Conservation (phyloP, 331 rosid species). For the Prunus yedoensis region DNA sequence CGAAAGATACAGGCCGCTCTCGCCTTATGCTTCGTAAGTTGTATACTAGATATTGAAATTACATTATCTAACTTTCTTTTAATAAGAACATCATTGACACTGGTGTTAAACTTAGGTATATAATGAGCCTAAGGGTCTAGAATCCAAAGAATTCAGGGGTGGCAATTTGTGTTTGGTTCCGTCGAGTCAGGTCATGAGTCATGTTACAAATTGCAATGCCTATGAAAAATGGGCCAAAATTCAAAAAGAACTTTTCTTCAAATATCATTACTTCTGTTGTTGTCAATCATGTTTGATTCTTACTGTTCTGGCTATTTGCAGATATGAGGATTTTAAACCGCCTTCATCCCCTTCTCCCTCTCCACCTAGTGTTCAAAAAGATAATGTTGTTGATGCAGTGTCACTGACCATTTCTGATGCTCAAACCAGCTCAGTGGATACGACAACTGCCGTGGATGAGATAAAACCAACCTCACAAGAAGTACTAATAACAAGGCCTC, state of each 20-base stretch:
- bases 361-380: slow-evolving; percentile 33
- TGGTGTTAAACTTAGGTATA: not conserved
- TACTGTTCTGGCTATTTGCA: slow-evolving; percentile 17
- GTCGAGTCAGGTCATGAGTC: no score
- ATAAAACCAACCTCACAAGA: slow-evolving; percentile 30
- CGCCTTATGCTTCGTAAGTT: slow-evolving; percentile 16
- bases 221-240: no score
- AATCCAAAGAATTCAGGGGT: not conserved
- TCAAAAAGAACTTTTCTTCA: no score
- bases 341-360: slow-evolving; percentile 46
- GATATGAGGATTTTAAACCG: slow-evolving; percentile 51
- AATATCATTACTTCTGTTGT: no score
- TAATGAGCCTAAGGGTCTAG: no score
- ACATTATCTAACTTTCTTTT: not conserved
- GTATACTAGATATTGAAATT: not conserved
- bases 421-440: slow-evolving; percentile 22
- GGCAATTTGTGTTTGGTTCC: no score
- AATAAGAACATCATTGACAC: not conserved
- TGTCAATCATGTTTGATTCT: not conserved
- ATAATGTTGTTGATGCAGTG: slow-evolving; percentile 22
- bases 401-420: slow-evolving; percentile 31
- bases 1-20: slow-evolving; percentile 13
- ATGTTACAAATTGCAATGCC: no score
- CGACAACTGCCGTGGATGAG: slow-evolving; percentile 28
- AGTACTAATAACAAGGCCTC: slow-evolving; percentile 28